Evolutionary conservation across 129 eudicot genomes (phyloP), one percentile per base, ranked within the genome.

Genomic region (Silybum marianum): DNA sequence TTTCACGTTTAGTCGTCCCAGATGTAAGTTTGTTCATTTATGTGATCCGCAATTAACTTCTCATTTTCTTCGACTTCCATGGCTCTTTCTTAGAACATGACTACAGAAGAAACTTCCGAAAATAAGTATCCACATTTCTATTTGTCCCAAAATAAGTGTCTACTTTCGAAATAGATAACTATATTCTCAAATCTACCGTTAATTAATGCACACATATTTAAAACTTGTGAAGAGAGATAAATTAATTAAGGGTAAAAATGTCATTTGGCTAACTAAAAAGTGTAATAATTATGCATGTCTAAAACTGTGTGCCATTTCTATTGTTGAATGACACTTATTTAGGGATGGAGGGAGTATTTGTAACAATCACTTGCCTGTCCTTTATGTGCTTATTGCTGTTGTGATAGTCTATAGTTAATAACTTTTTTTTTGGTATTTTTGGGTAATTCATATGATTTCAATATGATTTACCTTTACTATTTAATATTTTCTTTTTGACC

Each of bases 1-100:
- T 91, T 25, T 91, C 98, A 14, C 86, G 81, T 32, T 86, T 91
- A 87, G 91, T 93, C 38, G 90, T 91, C 46, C 98, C 94, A 51
- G 92, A 93, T 39, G 98, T 93, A 86, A 91, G 97, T 83, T 77
- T 21, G 23, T 16, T 54, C 9, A 5, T 0, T 54, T 54, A 4
- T 54, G 63, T 54, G 2, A 18, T 54, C 60, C 14, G 22, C 63
- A 16, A 4, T 54, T 54, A 12, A 54, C 9, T 16, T 16, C 63
- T 54, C 8, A 4, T 46, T 46, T 48, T 48, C 60, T 48, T 48
- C 60, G 5, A 48, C 60, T 48, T 48, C 19, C 60, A 48, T 44
- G 54, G 54, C 16, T 44, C 16, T 44, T 44, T 44, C 14, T 6
- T 44, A 44, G 54, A 44, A 44, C 54, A 44, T 48, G 60, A 13